Base-by-base conservation (phyloP, 345 rosid species). In the Rhizophora apiculata region DNA sequence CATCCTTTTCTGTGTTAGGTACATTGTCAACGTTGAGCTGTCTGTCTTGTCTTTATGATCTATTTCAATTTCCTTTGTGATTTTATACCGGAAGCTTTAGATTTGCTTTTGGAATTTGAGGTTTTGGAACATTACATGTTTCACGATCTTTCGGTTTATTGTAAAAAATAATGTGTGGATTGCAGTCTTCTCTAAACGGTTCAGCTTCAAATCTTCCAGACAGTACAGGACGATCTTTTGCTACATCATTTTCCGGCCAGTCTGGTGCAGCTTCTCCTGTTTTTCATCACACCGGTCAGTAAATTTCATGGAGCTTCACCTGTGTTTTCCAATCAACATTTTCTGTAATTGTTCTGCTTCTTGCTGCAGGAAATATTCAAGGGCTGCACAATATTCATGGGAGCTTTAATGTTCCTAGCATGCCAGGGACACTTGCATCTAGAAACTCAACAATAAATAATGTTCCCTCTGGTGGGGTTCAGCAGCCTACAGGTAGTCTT, bases 371-470 rank as follows among this genome's bases (percentile, higher is more conserved):
- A 43, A 75, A 82, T 54, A 84, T 96, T 77, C 99, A 90, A 79
- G 98, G 97, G 60, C 78, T 92, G 72, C 98, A 92, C 79, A 87
- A 86, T 67, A 77, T 92, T 76, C 96, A 96, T 77, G 99, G 97
- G 66, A 88, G 87, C 79, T 96, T 83, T 81, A 96, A 89, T 80
- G 87, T 90, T 72, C 87, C 98, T 76, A 92, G 81, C 85, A 86
- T 96, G 83, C 87, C 89, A 24, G 94, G 96, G 77, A 84, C 94
- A 51, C 91, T 96, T 62, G 55, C 91, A 81, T 96, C 98, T 63
- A 92, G 99, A 82, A 96, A 87, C 82, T 85, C 96, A 68, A 77
- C 90, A 62, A 72, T 96, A 69, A 92, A 83, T 74, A 96, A 74
- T 60, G 75, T 90, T 71, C 96, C 94, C 59, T 85, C 96, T 6